Evolutionary conservation across 495 filamentous ascomycete species (phyloP), one percentile per base, ranked within the genome.

Genomic region (Penicillium waksmanii): DNA sequence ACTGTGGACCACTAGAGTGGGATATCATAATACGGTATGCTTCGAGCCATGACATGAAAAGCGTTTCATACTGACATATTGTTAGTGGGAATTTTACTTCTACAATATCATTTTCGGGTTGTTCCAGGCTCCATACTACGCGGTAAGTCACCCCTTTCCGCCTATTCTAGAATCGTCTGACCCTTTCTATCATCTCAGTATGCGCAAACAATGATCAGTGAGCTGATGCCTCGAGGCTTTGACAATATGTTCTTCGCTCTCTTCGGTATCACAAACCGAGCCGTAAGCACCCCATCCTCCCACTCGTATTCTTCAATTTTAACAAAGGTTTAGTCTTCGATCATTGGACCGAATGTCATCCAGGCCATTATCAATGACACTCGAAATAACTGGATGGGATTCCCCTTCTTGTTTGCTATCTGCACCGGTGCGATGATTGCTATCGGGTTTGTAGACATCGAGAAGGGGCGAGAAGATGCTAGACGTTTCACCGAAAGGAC

Each of bases 191-290:
- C 8, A 55, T 38, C 3, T 27, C 53, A 79, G 73, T 83, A 83
- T 55, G 73, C 77, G 10, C 80, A 83, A 72, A 83, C 77, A 18
- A 82, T 83, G 80, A 80, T 83, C 51, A 79, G 75, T 43, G 79
- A 83, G 49, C 70, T 83, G 11, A 81, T 78, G 60, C 80, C 80
- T 2, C 69, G 68, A 5, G 79, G 80, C 11, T 82, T 80, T 48
- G 80, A 83, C 55, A 81, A 82, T 34, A 79, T 83, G 75, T 81
- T 82, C 62, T 83, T 83, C 42, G 77, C 77, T 3, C 62, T 83
- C 0, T 83, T 83, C 59, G 78, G 79, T 15, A 81, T 83, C 54
- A 83, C 79, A 9, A 82, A 80, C 52, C 74, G 79, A 17, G 77
- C 77, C 17, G 79, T 81, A 58, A 66, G 79, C 71, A 19, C 12